Conservation (phyloP, 2,329 filamentous ascomycete species). For the Aspergillus candidus region DNA sequence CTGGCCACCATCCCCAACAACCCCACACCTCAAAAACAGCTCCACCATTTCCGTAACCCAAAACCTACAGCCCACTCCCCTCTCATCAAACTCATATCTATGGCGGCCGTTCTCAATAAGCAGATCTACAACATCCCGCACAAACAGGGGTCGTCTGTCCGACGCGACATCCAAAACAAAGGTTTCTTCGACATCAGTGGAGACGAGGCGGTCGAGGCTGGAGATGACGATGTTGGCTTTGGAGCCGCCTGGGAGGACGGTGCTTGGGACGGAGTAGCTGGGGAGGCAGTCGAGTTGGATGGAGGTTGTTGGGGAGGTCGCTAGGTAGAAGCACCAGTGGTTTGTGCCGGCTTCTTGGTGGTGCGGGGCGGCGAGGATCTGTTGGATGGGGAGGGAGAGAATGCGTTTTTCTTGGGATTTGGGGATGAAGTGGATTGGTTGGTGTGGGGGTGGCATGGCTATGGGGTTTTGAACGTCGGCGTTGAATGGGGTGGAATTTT, state of each 20-base stretch:
- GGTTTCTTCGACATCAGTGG: constrained; percentile 1
- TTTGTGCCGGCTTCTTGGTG: constrained; percentile 10
- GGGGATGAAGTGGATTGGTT: constrained; percentile 9
- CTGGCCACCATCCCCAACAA: constrained; percentile 6
- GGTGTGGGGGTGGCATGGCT: no score
- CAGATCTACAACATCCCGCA: constrained; percentile 6
- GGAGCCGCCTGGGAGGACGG: constrained; percentile 15
- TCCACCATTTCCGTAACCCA: constrained; percentile 15
- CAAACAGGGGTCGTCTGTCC: background rate
- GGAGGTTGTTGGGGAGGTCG: constrained; percentile 16
- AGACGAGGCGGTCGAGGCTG: constrained; percentile 1
- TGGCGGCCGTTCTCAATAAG: constrained; percentile 13
- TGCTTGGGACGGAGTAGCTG: constrained; percentile 13
- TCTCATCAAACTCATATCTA: constrained; percentile 19
- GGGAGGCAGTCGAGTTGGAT: constrained; percentile 22
- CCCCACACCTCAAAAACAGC: constrained; percentile 5
- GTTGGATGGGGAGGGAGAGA: constrained; percentile 2
- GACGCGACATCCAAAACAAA: constrained; percentile 8
- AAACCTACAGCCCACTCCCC: constrained; percentile 15
- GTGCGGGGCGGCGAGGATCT: constrained; percentile 9
- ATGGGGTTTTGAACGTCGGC: no score
- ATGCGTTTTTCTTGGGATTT: constrained; percentile 6
- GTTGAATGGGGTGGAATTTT: no score
- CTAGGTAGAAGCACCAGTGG: constrained; percentile 17
- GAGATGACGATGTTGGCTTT: constrained; percentile 17